These are phyloP conservation scores for Populus hybrid DNA, from an alignment of 441 rosid genomes.

Conservation along the genomic window DNA sequence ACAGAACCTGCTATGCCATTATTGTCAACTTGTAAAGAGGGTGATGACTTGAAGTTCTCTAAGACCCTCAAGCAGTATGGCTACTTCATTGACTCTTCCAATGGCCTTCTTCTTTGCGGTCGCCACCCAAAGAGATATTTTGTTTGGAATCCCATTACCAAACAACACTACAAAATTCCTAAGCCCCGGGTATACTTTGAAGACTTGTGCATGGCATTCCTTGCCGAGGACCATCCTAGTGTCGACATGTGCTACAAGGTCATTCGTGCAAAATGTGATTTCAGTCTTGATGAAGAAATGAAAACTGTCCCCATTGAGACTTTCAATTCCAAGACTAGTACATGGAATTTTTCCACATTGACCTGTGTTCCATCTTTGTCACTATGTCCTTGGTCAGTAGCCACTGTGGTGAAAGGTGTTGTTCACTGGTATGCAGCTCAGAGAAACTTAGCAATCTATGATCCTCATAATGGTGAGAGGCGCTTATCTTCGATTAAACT, in stretches of 20 bases:
- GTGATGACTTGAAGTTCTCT: conserved; percentile 50
- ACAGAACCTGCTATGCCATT: conserved; percentile 50
- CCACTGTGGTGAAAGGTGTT: conserved; percentile 41
- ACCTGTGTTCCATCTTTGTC: conserved; percentile 39
- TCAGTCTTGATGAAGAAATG: conserved; percentile 22
- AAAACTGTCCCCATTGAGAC: conserved; percentile 46
- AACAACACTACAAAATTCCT: conserved; percentile 38
- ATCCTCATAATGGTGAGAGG: conserved; percentile 38
- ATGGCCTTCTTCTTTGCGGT: conserved; percentile 60
- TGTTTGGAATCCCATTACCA: conserved; percentile 47
- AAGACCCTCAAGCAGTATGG: conserved; percentile 45
- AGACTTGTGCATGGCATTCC: conserved; percentile 54
- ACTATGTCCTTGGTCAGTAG: conserved; percentile 46
- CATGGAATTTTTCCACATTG: conserved; percentile 55
- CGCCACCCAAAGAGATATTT: conserved; percentile 60
- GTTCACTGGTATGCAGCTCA: conserved; percentile 52
- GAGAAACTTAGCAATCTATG: conserved; percentile 46
- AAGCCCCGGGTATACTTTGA: conserved; percentile 48
- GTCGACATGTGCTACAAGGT: conserved; percentile 42
- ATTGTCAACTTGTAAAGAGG: conserved; percentile 48
- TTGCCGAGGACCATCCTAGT: conserved; percentile 41
- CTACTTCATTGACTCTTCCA: conserved; percentile 57
- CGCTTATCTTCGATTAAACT: conserved; percentile 37
- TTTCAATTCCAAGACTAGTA: conserved; percentile 41
- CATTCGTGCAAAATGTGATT: conserved; percentile 51